Percentiles rank a stretch among this genome's conserved stretches.
Conservation (phyloP, 2,329 filamentous ascomycete genomes). For the Trichophyton schoenleinii region DNA sequence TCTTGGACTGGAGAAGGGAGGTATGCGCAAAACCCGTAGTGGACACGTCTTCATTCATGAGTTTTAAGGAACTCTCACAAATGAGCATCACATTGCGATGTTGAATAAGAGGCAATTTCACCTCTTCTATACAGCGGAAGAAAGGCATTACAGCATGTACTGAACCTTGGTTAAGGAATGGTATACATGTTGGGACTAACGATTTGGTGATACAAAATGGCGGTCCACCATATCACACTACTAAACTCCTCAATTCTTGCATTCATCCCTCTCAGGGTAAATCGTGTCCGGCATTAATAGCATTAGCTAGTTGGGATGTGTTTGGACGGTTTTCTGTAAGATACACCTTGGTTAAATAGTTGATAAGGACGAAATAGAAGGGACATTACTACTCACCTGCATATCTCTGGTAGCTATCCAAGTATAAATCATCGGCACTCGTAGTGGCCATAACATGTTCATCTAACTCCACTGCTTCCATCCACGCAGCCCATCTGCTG, state of each 20-base stretch:
- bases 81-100: too few relatives aligned
- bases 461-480: conserved; percentile 55
- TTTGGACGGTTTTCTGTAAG: conserved; percentile 45
- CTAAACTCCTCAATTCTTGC: background rate
- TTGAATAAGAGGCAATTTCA: too few relatives aligned
- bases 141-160: background rate
- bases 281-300: conserved; percentile 45
- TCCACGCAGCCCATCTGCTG: conserved; percentile 56
- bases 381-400: conserved; percentile 32
- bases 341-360: conserved; percentile 4
- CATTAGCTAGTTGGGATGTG: conserved; percentile 46
- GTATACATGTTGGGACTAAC: background rate
- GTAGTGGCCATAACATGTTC: conserved; percentile 54
- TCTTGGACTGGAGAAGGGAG: too few relatives aligned
- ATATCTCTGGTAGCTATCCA: conserved; percentile 55
- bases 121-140: background rate
- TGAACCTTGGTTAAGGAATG: background rate
- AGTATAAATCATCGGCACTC: conserved; percentile 52
- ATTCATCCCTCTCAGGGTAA: conserved; percentile 32
- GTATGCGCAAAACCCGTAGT: too few relatives aligned
- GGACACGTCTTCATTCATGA: too few relatives aligned
- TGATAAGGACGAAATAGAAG: background rate
- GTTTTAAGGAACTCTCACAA: too few relatives aligned
- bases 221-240: background rate
- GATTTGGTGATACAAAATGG: background rate